Percentiles rank a stretch among this genome's conserved stretches.
Evolutionary conservation across 495 filamentous ascomycete genomes (phyloP).

Genomic region (Xylaria castorea): DNA sequence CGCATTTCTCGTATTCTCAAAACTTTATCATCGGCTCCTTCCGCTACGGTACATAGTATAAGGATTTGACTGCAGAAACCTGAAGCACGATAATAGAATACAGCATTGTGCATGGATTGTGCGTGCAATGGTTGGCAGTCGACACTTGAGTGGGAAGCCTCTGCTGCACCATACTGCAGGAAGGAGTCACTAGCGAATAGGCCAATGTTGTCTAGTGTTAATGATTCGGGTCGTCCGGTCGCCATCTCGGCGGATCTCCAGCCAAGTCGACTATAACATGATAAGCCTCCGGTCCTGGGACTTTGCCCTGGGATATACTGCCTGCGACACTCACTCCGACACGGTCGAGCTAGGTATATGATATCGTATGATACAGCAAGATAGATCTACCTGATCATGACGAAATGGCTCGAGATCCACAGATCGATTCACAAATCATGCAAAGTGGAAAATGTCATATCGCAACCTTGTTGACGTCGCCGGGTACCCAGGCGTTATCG

Average conservation of each 20-base stretch:
- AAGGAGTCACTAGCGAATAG: not conserved
- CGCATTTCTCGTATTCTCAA: conserved; percentile 27
- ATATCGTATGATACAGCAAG: conserved; percentile 3
- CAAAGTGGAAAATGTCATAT: not conserved
- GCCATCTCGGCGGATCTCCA: conserved; percentile 4
- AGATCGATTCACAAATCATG: not conserved
- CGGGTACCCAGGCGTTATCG: not conserved
- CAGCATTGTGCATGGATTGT: conserved; percentile 1
- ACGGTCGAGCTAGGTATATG: not conserved
- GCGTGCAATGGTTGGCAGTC: not conserved
- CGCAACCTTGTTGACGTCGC: not conserved
- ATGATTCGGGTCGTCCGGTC: not conserved
- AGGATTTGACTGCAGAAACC: conserved; percentile 4
- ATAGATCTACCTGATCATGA: not conserved
- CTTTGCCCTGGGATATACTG: not conserved
- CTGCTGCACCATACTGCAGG: not conserved
- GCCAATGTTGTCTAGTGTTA: not conserved
- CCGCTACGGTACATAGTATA: not conserved
- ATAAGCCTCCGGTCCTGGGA: conserved; percentile 3
- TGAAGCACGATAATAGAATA: conserved; percentile 7
- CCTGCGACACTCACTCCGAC: not conserved
- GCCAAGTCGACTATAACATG: conserved; percentile 12
- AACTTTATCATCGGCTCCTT: not conserved
- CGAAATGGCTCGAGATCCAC: not conserved
- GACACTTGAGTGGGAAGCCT: not conserved